Evolutionary conservation across 163 green algal species (phyloP).

Genomic region (Chlamydomonas reinhardtii): DNA sequence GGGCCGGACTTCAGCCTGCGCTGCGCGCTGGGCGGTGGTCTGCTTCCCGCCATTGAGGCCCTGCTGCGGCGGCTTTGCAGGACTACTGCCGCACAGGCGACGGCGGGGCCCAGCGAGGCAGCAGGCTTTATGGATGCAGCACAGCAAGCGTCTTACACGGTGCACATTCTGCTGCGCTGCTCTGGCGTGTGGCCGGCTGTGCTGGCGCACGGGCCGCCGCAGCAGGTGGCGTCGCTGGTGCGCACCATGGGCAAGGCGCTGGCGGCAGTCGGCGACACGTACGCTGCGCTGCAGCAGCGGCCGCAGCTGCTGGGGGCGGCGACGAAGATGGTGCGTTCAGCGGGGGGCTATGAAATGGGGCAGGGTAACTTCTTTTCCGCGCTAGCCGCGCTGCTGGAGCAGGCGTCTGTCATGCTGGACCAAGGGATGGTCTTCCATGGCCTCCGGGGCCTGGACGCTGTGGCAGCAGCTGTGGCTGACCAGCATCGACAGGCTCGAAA

Average conservation of each 20-base stretch:
- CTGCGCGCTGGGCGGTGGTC: neutral
- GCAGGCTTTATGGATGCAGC: too few relatives aligned
- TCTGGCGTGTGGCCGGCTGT: slow-evolving; percentile 23
- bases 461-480: neutral
- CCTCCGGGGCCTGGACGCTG: neutral
- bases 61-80: neutral
- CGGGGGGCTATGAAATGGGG: neutral
- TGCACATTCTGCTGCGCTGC: neutral
- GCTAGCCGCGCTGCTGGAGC: slow-evolving; percentile 4
- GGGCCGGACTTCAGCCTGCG: neutral
- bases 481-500: too few relatives aligned
- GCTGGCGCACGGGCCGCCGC: slow-evolving; percentile 4
- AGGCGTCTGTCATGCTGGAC: neutral
- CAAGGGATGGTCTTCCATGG: neutral
- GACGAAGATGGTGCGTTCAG: neutral
- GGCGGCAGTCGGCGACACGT: neutral
- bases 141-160: neutral
- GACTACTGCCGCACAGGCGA: too few relatives aligned
- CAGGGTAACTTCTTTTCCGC: neutral
- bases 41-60: slow-evolving; percentile 4
- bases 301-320: neutral
- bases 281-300: neutral
- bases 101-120: too few relatives aligned
- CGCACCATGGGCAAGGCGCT: slow-evolving; percentile 5
- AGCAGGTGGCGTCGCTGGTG: slow-evolving; percentile 22